Evolutionary conservation across 805 yeast genomes (phyloP).

Genomic region (Trichomonascus vanleenenianus): DNA sequence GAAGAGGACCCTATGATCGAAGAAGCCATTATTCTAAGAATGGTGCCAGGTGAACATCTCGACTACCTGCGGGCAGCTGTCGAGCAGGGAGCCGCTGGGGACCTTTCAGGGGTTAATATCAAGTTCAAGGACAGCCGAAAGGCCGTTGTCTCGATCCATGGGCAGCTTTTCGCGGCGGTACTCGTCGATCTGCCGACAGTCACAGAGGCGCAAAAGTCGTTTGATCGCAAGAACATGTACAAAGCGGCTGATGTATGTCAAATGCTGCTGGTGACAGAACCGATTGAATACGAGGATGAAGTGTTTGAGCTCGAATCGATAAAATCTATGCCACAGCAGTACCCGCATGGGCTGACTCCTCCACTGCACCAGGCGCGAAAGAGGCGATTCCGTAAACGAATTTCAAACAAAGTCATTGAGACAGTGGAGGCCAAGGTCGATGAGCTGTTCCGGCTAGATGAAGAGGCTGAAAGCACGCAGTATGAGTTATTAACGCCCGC

Average conservation of each 20-base stretch:
- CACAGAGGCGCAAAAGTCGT: constrained; percentile 78
- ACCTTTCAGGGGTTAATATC: constrained; percentile 60
- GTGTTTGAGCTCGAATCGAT: constrained; percentile 21
- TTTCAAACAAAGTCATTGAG: constrained; percentile 64
- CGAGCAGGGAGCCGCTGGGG: constrained; percentile 38
- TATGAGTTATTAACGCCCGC: constrained; percentile 57
- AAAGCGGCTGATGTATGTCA: constrained; percentile 83
- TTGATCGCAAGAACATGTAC: constrained; percentile 81
- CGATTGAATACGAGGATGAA: constrained; percentile 40
- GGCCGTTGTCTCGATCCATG: constrained; percentile 69
- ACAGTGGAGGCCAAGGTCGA: constrained; percentile 74
- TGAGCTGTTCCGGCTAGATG: constrained; percentile 65
- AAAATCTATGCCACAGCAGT: constrained; percentile 25
- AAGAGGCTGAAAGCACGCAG: constrained; percentile 70
- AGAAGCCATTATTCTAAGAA: constrained; percentile 73
- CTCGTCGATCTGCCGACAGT: constrained; percentile 85
- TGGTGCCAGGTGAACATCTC: constrained; percentile 54
- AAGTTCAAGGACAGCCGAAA: constrained; percentile 78
- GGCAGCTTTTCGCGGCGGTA: constrained; percentile 69
- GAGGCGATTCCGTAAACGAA: constrained; percentile 62
- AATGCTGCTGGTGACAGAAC: constrained; percentile 66
- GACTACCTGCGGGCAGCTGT: constrained; percentile 71
- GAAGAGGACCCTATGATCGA: constrained; percentile 93
- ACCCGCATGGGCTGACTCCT: constrained; percentile 75
- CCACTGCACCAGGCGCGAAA: constrained; percentile 68